These are phyloP conservation scores for Globisporangium canariense DNA, from an alignment of 352 stramenopile genomes.

Conservation along the genomic window DNA sequence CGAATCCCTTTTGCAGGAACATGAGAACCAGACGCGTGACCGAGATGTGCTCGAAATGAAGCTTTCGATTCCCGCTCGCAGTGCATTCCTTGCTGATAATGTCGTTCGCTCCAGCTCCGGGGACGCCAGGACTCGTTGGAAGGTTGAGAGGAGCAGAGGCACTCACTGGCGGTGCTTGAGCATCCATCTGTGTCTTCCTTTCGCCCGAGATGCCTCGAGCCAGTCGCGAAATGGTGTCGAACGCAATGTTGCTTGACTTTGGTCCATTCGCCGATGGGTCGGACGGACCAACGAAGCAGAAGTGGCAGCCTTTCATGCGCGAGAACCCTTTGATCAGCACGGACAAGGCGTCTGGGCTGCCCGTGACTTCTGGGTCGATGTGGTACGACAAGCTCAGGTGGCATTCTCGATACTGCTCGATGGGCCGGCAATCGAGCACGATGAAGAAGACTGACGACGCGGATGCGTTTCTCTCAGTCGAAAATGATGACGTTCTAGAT, in stretches of 20 bases:
- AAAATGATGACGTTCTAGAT: conserved; percentile 28
- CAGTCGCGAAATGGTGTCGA: conserved; percentile 56
- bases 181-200: conserved; percentile 16
- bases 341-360: conserved; percentile 63
- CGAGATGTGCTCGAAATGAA: conserved; percentile 57
- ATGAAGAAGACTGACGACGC: conserved; percentile 67
- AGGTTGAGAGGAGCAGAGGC: conserved; percentile 10
- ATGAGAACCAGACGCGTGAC: conserved; percentile 80
- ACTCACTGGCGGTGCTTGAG: conserved; percentile 1
- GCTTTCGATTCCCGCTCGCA: conserved; percentile 14
- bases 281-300: conserved; percentile 82
- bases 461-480: conserved; percentile 31
- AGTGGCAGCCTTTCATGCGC: conserved; percentile 87
- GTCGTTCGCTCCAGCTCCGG: conserved; percentile 30
- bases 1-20: conserved; percentile 86
- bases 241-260: conserved; percentile 31
- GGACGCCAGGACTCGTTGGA: conserved; percentile 14
- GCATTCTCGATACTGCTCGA: conserved; percentile 72
- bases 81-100: conserved; percentile 30
- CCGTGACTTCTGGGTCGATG: conserved; percentile 77
- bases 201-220: conserved; percentile 61
- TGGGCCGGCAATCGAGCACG: conserved; percentile 75
- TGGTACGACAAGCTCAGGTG: conserved; percentile 86
- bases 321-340: conserved; percentile 78
- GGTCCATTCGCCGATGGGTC: conserved; percentile 20